phyloP scores from a whole-genome alignment of 148 eudicot genomes.

The Chenopodium berlandieri region DNA sequence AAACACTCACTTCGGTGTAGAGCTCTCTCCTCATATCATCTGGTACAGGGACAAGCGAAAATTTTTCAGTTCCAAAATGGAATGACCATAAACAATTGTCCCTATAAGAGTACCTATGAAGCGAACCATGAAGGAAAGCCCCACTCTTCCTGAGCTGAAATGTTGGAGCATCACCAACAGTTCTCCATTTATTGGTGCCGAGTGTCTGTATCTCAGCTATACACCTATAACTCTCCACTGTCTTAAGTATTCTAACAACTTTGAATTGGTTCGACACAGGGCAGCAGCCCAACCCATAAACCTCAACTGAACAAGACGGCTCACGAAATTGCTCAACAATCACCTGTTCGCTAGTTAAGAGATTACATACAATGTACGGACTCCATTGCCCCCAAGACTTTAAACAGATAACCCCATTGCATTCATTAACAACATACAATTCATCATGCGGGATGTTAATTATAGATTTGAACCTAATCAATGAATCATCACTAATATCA shows the following conservation, averaged over 20 bases:
- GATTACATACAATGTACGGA: slow-evolving; percentile 5
- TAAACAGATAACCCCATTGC: slow-evolving; percentile 17
- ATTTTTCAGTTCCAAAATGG: slow-evolving; percentile 3
- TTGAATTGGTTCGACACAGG: background rate
- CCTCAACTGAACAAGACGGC: background rate
- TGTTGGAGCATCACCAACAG: background rate
- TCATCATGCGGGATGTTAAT: background rate
- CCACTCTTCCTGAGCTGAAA: background rate
- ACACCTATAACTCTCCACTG: background rate
- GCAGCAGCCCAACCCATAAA: slow-evolving; percentile 11
- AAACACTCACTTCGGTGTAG: background rate
- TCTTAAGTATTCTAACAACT: background rate
- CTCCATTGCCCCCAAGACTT: background rate
- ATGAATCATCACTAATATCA: background rate
- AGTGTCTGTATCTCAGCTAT: slow-evolving; percentile 8
- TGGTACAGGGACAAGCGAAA: background rate
- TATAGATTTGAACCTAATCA: background rate
- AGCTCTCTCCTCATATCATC: background rate
- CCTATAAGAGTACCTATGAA: slow-evolving; percentile 9
- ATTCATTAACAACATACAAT: slow-evolving; percentile 1
- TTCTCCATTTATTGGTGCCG: slow-evolving; percentile 10
- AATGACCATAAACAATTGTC: slow-evolving; percentile 12
- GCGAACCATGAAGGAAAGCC: slow-evolving; percentile 7
- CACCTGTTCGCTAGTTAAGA: background rate
- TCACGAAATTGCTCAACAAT: background rate